Percentiles rank a stretch among this genome's conserved stretches.
Evolutionary conservation across 352 stramenopile species (phyloP).

Genomic region (Elongisporangium anandrum): DNA sequence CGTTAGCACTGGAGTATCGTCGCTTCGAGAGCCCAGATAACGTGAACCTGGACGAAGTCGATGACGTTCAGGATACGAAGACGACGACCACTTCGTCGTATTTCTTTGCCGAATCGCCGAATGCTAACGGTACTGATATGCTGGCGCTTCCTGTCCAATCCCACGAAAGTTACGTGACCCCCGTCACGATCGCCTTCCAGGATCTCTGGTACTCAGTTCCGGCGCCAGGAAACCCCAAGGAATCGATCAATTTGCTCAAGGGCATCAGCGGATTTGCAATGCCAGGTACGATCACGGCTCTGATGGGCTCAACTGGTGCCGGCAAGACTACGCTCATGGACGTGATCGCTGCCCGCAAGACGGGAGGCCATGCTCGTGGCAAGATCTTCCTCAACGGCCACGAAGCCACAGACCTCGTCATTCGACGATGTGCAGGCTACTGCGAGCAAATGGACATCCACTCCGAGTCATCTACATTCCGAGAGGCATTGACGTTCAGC

Average conservation of each 20-base stretch:
- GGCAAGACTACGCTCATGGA: constrained; percentile 89
- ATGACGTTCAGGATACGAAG: neutral
- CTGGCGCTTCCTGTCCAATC: neutral
- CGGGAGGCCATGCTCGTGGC: constrained; percentile 24
- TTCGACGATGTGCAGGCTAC: neutral
- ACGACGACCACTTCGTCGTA: constrained; percentile 4
- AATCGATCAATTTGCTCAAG: constrained; percentile 63
- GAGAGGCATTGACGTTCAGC: neutral
- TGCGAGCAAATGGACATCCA: neutral
- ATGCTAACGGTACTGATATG: neutral
- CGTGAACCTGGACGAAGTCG: constrained; percentile 5
- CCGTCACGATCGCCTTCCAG: constrained; percentile 31
- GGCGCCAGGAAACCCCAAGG: constrained; percentile 19
- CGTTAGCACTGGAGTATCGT: constrained; percentile 21
- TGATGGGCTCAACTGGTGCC: constrained; percentile 52
- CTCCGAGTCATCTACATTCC: too few relatives aligned
- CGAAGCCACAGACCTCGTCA: neutral
- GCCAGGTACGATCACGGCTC: constrained; percentile 39
- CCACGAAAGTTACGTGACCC: constrained; percentile 20
- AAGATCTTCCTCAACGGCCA: neutral
- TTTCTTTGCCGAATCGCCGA: constrained; percentile 3
- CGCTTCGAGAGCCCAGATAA: constrained; percentile 18
- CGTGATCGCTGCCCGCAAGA: constrained; percentile 88
- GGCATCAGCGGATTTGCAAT: constrained; percentile 47
- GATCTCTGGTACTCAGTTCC: constrained; percentile 40